Evolutionary conservation across 2,329 filamentous ascomycete genomes (phyloP).

Genomic region (Polytolypa hystricis): DNA sequence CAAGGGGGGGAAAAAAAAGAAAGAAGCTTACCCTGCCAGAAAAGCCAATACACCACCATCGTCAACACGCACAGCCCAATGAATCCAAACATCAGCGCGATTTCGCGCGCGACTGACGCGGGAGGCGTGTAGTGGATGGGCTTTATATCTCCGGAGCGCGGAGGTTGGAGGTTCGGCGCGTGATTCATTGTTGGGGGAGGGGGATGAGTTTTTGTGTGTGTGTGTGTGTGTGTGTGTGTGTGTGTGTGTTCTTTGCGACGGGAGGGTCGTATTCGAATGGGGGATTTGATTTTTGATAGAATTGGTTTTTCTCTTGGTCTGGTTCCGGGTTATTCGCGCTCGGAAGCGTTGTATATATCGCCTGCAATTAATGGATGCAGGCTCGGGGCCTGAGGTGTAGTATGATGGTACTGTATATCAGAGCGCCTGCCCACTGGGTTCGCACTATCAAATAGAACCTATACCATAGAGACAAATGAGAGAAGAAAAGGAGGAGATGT

Average conservation of each 20-base stretch:
- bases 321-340: not conserved
- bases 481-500: too few species aligned
- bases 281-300: not conserved
- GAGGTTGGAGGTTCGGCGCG: not conserved
- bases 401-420: too few species aligned
- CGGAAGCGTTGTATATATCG: not conserved
- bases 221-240: not conserved
- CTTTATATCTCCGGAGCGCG: slow-evolving; percentile 4
- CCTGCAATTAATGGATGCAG: too few species aligned
- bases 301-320: not conserved
- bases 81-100: slow-evolving; percentile 31
- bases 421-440: too few species aligned
- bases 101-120: slow-evolving; percentile 23
- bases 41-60: slow-evolving; percentile 3
- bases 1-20: not conserved
- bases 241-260: not conserved
- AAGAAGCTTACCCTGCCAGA: slow-evolving; percentile 4
- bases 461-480: too few species aligned
- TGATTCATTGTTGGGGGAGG: slow-evolving; percentile 5
- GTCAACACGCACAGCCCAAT: slow-evolving; percentile 20
- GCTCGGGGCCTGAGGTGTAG: too few species aligned
- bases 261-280: not conserved
- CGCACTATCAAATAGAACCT: too few species aligned
- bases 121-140: slow-evolving; percentile 16
- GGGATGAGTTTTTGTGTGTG: too few species aligned